Percentiles rank a stretch among this genome's conserved stretches.
Conservation (phyloP, 192 early-diverging fungal genomes). For the Glomus cerebriforme region DNA sequence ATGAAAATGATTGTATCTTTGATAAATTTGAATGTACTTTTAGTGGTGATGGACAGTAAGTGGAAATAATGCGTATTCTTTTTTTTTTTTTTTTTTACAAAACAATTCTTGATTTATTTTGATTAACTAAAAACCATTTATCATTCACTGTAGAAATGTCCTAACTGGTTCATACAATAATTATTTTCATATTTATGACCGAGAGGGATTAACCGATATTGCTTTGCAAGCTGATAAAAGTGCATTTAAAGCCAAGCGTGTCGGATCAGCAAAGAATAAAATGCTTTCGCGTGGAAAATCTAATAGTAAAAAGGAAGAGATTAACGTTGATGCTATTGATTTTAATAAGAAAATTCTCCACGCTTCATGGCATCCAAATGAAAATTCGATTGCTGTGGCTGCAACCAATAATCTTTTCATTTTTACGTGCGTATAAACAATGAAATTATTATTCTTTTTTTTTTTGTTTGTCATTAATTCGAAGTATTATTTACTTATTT, state of each 20-base stretch:
- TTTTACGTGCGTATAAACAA: conserved; percentile 61
- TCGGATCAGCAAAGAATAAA: conserved; percentile 82
- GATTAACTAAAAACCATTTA: not conserved
- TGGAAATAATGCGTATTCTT: too few relatives aligned
- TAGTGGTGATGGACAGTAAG: conserved; percentile 91
- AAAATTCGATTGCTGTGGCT: conserved; percentile 96
- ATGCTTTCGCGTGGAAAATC: conserved; percentile 46
- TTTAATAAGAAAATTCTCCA: conserved; percentile 98
- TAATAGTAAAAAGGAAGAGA: conserved; percentile 66
- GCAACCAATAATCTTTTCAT: conserved; percentile 99
- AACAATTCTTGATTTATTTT: not conserved
- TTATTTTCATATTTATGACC: conserved; percentile 96
- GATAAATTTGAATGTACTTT: conserved; percentile 99
- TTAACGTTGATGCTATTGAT: conserved; percentile 86
- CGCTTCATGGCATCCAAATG: conserved; percentile 97
- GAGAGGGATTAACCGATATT: conserved; percentile 76
- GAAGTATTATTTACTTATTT: not conserved
- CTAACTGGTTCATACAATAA: conserved; percentile 99
- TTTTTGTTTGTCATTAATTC: not conserved
- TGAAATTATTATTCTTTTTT: not conserved
- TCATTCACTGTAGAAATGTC: conserved; percentile 55
- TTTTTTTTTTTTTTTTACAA: conserved; percentile 21
- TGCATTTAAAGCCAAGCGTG: conserved; percentile 94
- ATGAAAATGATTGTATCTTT: conserved; percentile 99
- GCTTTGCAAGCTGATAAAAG: conserved; percentile 96